These are phyloP conservation scores for Echinosophora koreensis DNA, from an alignment of 306 rosid species.

Conservation along the genomic window DNA sequence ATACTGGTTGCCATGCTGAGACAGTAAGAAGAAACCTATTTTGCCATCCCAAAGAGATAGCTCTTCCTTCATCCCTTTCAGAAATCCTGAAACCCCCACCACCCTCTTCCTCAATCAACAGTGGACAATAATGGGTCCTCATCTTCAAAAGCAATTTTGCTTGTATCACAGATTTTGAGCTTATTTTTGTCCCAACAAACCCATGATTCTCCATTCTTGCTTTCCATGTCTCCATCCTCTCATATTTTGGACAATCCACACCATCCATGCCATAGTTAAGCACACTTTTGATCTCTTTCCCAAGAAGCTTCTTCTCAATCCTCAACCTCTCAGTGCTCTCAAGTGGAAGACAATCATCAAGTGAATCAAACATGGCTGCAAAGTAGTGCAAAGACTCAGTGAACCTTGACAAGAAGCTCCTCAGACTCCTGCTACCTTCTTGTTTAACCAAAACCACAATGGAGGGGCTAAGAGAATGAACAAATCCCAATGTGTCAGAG, in stretches of 20 bases:
- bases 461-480: constrained; percentile 59
- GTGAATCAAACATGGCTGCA: constrained; percentile 78
- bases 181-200: constrained; percentile 52
- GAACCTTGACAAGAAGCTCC: constrained; percentile 64
- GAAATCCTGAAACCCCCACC: constrained; percentile 65
- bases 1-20: constrained; percentile 66
- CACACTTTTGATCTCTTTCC: constrained; percentile 67
- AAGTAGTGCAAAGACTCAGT: constrained; percentile 70
- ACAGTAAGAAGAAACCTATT: constrained; percentile 69
- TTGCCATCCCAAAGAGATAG: constrained; percentile 77
- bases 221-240: constrained; percentile 69
- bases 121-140: constrained; percentile 65
- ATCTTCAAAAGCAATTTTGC: constrained; percentile 73
- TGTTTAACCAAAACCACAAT: constrained; percentile 62
- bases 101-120: constrained; percentile 50
- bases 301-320: constrained; percentile 74
- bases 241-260: constrained; percentile 50
- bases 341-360: constrained; percentile 69
- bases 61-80: constrained; percentile 70
- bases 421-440: constrained; percentile 57
- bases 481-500: constrained; percentile 57
- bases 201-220: constrained; percentile 69
- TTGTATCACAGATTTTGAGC: constrained; percentile 69
- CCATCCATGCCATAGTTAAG: constrained; percentile 54
- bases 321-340: constrained; percentile 66